Conservation (phyloP, 225 moss, liverwort and hornwort species). For the Pleurozium schreberi region DNA sequence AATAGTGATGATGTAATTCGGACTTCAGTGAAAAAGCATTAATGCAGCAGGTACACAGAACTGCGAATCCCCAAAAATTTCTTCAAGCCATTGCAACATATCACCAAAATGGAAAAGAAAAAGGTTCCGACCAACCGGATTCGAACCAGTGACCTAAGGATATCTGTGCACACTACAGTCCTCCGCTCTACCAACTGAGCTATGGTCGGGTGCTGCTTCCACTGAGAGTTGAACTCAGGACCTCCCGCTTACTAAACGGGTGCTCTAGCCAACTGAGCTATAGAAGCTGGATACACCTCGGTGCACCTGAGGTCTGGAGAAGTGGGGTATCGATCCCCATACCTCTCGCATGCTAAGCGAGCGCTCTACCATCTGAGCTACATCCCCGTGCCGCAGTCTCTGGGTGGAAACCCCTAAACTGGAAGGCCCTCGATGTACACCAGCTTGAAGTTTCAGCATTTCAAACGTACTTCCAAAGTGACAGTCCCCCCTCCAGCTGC, state of each 20-base stretch:
- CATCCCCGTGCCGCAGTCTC: slow-evolving; percentile 1
- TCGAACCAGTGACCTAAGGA: slow-evolving; percentile 85
- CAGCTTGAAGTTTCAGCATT: rapidly evolving
- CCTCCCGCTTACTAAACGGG: slow-evolving; percentile 39
- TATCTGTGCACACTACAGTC: slow-evolving; percentile 48
- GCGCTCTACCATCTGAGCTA: slow-evolving; percentile 89
- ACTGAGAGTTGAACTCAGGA: slow-evolving; percentile 40
- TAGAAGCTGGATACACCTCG: background rate
- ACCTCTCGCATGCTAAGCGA: slow-evolving; percentile 88
- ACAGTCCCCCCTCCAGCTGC: too few relatives aligned
- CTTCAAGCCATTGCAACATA: background rate
- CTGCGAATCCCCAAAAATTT: background rate
- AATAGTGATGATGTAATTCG: background rate
- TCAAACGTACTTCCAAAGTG: background rate
- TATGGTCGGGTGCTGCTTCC: slow-evolving; percentile 40
- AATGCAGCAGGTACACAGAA: background rate
- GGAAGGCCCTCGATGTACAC: rapidly evolving
- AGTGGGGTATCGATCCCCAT: slow-evolving; percentile 75
- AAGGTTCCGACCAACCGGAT: slow-evolving; percentile 49
- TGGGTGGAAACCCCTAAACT: rapidly evolving
- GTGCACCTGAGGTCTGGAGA: slow-evolving; percentile 23
- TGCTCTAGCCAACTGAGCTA: slow-evolving; percentile 34
- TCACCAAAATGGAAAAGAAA: background rate
- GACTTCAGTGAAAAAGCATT: background rate
- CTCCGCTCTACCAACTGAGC: slow-evolving; percentile 91